phyloP scores from a whole-genome alignment of 371 early-diverging fungal genomes.

The Rhizopus microsporus region DNA sequence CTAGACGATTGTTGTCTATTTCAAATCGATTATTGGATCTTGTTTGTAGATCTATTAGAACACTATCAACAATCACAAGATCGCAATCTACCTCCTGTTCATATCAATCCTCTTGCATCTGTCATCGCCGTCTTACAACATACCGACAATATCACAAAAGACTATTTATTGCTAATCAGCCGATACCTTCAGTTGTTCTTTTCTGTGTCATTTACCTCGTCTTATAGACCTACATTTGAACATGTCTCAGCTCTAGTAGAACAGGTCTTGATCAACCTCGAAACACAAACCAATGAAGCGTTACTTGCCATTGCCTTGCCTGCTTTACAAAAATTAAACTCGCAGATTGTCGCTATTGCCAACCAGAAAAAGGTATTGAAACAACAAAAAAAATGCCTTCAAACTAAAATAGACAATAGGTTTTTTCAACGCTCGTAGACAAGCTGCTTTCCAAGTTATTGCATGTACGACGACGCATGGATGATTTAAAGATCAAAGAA shows the following conservation, averaged over 20 bases:
- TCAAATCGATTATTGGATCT: slow-evolving; percentile 38
- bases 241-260: slow-evolving; percentile 36
- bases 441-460: slow-evolving; percentile 26
- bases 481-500: not conserved
- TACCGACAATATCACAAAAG: slow-evolving; percentile 13
- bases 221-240: slow-evolving; percentile 45
- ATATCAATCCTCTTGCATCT: slow-evolving; percentile 27
- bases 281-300: slow-evolving; percentile 8
- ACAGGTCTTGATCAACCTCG: slow-evolving; percentile 19
- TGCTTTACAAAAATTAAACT: slow-evolving; percentile 27
- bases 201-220: slow-evolving; percentile 26
- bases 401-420: slow-evolving; percentile 12
- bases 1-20: slow-evolving; percentile 31
- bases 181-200: slow-evolving; percentile 26
- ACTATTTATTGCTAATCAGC: slow-evolving; percentile 11
- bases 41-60: slow-evolving; percentile 28
- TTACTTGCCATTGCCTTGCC: slow-evolving; percentile 18
- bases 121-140: slow-evolving; percentile 27
- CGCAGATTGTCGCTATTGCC: slow-evolving; percentile 35
- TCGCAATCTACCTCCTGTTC: slow-evolving; percentile 31
- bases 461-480: slow-evolving; percentile 26
- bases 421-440: slow-evolving; percentile 34
- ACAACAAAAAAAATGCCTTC: not conserved
- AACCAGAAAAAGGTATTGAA: slow-evolving; percentile 45
- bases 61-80: slow-evolving; percentile 26